phyloP scores from a whole-genome alignment of 768 basidiomycete genomes.

The Botryobasidium botryosum region DNA sequence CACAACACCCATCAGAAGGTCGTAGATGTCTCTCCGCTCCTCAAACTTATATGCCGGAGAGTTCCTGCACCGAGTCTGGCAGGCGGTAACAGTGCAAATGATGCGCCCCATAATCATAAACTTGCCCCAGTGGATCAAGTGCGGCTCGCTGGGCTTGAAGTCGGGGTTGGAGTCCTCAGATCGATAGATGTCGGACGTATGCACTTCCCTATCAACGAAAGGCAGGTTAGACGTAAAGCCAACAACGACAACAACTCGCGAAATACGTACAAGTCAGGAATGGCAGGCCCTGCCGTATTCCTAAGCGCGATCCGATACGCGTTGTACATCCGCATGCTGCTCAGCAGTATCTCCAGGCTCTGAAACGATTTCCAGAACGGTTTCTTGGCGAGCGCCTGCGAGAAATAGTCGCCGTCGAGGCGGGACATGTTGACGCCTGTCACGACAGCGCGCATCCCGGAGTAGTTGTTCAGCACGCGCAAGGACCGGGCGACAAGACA shows the following conservation, averaged over 20 bases:
- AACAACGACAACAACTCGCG: background rate
- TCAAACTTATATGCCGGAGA: too few relatives aligned
- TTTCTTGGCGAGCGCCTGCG: constrained; percentile 52
- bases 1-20: too few relatives aligned
- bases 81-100: background rate
- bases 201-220: constrained; percentile 52
- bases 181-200: constrained; percentile 75
- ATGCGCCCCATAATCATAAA: constrained; percentile 22
- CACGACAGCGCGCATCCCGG: constrained; percentile 81
- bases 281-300: constrained; percentile 70
- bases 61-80: background rate
- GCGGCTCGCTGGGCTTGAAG: constrained; percentile 42
- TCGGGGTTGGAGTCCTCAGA: constrained; percentile 76
- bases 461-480: constrained; percentile 79
- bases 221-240: background rate
- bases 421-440: constrained; percentile 80
- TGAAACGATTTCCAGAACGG: constrained; percentile 60
- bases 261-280: constrained; percentile 44
- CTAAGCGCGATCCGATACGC: constrained; percentile 82
- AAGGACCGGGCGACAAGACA: constrained; percentile 69
- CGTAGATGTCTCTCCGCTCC: too few relatives aligned
- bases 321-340: constrained; percentile 64
- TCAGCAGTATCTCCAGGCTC: constrained; percentile 73
- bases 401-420: constrained; percentile 57
- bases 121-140: constrained; percentile 88